phyloP scores from a whole-genome alignment of 2,329 filamentous ascomycete species.

The Colletotrichum somersetense region DNA sequence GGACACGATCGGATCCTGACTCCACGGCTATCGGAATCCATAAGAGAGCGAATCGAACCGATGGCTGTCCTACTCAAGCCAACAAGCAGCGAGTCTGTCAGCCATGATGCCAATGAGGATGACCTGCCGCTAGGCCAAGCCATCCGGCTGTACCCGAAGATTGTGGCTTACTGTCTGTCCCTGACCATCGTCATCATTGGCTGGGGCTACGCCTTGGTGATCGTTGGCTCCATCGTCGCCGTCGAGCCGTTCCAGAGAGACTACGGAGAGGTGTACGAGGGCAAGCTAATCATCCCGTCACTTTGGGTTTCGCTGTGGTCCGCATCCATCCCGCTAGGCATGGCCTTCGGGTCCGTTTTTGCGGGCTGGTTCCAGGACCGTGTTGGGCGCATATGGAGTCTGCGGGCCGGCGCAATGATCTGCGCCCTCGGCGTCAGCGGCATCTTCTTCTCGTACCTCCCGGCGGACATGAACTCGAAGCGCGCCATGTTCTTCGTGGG shows the following conservation, averaged over 20 bases:
- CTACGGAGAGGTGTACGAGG: constrained; percentile 46
- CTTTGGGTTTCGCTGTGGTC: constrained; percentile 49
- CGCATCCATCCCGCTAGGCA: constrained; percentile 44
- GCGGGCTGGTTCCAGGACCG: constrained; percentile 48
- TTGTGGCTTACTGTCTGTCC: constrained; percentile 46
- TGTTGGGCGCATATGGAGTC: constrained; percentile 45
- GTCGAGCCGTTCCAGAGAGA: constrained; percentile 48
- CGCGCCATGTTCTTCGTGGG: constrained; percentile 47
- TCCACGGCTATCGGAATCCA: neutral
- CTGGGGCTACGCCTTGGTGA: constrained; percentile 49
- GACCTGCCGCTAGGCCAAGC: constrained; percentile 46
- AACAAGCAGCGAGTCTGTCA: neutral
- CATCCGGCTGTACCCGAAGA: constrained; percentile 46
- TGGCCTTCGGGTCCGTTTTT: constrained; percentile 45
- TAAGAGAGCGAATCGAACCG: neutral
- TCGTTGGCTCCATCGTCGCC: constrained; percentile 47
- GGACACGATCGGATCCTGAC: neutral
- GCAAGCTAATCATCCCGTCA: constrained; percentile 45
- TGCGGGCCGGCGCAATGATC: constrained; percentile 46
- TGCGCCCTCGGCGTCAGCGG: constrained; percentile 45
- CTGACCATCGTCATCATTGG: constrained; percentile 48
- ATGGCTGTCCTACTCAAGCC: constrained; percentile 4
- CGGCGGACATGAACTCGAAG: constrained; percentile 29
- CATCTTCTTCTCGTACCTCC: constrained; percentile 48
- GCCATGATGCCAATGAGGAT: constrained; percentile 8